These are phyloP conservation scores for Bassia scoparia DNA, from an alignment of 148 eudicot genomes.

Conservation along the genomic window DNA sequence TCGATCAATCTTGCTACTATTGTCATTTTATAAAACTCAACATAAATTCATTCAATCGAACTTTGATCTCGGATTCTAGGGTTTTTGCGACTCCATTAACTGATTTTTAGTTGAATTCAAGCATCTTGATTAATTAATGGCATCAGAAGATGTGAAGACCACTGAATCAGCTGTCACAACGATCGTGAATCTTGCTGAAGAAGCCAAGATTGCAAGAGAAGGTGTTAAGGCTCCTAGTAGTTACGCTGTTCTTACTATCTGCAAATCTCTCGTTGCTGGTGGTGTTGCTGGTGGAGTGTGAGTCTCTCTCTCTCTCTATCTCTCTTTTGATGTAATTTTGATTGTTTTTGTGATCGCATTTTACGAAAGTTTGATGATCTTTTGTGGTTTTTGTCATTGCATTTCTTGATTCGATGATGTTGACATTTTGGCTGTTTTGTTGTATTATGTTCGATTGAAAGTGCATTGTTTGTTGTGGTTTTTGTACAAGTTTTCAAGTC, in stretches of 20 bases:
- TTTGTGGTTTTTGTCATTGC: too few species aligned
- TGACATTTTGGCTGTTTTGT: not conserved
- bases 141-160: constrained; percentile 65
- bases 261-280: constrained; percentile 73
- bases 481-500: not conserved
- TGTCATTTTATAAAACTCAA: too few species aligned
- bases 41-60: not conserved
- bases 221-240: constrained; percentile 55
- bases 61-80: constrained; percentile 1
- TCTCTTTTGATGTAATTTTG: not conserved
- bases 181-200: constrained; percentile 62
- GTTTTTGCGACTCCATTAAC: constrained; percentile 1
- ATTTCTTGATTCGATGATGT: not conserved
- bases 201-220: constrained; percentile 65
- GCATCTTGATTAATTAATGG: constrained; percentile 28
- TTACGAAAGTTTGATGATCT: not conserved
- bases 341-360: not conserved
- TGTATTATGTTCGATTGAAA: not conserved
- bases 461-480: constrained; percentile 1
- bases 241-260: constrained; percentile 43
- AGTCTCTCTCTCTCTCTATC: constrained; percentile 21
- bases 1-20: too few species aligned
- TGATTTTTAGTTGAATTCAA: not conserved
- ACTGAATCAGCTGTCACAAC: constrained; percentile 54
- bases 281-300: constrained; percentile 82